Evolutionary conservation across 164 flowering plant genomes (phyloP).

Genomic region (Houttuynia cordata): DNA sequence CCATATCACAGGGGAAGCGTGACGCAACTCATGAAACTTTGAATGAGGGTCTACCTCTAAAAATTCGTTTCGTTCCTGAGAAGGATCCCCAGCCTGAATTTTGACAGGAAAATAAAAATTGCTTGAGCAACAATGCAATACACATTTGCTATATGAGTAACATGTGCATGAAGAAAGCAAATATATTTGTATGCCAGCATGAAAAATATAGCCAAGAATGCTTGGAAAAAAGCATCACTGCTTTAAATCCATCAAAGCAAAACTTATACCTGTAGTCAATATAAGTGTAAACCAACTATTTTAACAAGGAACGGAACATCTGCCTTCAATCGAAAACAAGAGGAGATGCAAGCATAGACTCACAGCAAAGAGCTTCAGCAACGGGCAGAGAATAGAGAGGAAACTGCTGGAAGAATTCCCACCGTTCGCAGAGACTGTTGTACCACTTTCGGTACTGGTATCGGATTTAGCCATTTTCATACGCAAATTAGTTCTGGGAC

Average conservation of each 20-base stretch:
- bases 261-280: too few species aligned
- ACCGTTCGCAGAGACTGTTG: constrained; percentile 9
- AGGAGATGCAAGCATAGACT: background rate
- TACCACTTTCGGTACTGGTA: constrained; percentile 5
- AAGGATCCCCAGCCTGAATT: constrained; percentile 53
- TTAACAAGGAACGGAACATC: too few species aligned
- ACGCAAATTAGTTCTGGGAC: constrained; percentile 8
- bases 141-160: too few species aligned
- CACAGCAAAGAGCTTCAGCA: constrained; percentile 40
- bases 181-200: too few species aligned
- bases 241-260: too few species aligned
- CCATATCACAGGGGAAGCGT: too few species aligned
- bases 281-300: too few species aligned
- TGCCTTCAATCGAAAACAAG: background rate
- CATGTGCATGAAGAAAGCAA: too few species aligned
- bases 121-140: background rate
- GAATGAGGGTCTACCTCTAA: constrained; percentile 27
- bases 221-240: too few species aligned
- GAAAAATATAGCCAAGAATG: too few species aligned
- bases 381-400: constrained; percentile 46
- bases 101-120: constrained; percentile 2
- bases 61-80: constrained; percentile 30
- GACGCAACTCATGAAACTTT: too few species aligned
- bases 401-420: constrained; percentile 27
- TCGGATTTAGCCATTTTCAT: constrained; percentile 20